phyloP scores from a whole-genome alignment of 495 filamentous ascomycete genomes.

The Xylaria longipes region DNA sequence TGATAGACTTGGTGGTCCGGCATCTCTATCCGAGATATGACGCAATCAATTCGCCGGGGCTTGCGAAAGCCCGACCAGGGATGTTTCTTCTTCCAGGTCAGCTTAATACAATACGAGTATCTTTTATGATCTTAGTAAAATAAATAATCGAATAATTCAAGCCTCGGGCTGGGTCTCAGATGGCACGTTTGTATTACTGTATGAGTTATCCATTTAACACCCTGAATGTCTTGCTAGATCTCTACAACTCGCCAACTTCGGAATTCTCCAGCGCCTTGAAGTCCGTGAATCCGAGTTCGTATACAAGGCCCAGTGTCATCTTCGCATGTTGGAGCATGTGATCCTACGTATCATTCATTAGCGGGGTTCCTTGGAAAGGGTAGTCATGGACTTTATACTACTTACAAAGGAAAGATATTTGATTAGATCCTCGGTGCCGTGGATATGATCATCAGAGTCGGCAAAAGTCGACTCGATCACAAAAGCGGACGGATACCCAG shows the following conservation, averaged over 20 bases:
- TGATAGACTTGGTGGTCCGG: not conserved
- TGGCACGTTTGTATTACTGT: constrained; percentile 3
- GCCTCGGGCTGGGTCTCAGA: not conserved
- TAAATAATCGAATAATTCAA: not conserved
- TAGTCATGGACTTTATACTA: not conserved
- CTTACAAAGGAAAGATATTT: constrained; percentile 78
- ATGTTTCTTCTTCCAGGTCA: not conserved
- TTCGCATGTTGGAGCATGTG: constrained; percentile 98
- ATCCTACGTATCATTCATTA: constrained; percentile 47
- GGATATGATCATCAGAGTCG: constrained; percentile 86
- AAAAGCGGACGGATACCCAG: constrained; percentile 93
- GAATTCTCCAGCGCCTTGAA: constrained; percentile 49
- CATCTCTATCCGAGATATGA: constrained; percentile 11
- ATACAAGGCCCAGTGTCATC: constrained; percentile 86
- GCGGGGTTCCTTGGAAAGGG: not conserved
- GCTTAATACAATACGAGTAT: not conserved
- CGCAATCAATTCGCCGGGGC: constrained; percentile 11
- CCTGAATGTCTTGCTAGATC: not conserved
- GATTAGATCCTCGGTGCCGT: constrained; percentile 86
- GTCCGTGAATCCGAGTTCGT: constrained; percentile 81
- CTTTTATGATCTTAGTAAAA: not conserved
- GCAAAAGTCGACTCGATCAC: constrained; percentile 92
- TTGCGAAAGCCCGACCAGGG: not conserved
- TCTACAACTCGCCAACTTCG: constrained; percentile 40
- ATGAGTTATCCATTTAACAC: not conserved